Evolutionary conservation across 371 early-diverging fungal genomes (phyloP).

Genomic region (Haplosporangium sp.): DNA sequence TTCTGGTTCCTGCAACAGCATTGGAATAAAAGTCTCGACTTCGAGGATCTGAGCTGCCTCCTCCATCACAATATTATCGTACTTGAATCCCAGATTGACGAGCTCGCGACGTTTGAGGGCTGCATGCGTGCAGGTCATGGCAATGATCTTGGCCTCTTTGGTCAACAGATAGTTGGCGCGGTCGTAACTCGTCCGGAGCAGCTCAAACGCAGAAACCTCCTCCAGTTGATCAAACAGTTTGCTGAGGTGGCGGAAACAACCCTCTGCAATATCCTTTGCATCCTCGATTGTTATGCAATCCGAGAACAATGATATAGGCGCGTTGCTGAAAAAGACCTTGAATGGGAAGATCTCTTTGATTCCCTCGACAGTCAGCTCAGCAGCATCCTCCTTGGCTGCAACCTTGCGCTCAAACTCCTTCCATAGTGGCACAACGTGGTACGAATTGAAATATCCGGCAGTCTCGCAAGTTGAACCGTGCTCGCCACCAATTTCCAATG

Average conservation of each 20-base stretch:
- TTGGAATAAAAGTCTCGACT: conserved; percentile 94
- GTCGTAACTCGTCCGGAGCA: conserved; percentile 82
- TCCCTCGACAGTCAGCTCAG: conserved; percentile 23
- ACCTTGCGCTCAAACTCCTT: conserved; percentile 64
- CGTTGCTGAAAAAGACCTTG: conserved; percentile 75
- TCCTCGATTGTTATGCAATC: conserved; percentile 58
- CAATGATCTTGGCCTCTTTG: conserved; percentile 95
- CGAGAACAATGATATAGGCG: conserved; percentile 80
- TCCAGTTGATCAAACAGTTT: conserved; percentile 80
- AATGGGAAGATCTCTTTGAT: conserved; percentile 83
- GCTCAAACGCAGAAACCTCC: conserved; percentile 91
- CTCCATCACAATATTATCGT: conserved; percentile 96
- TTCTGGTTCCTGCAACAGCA: conserved; percentile 82
- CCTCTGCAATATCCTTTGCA: conserved; percentile 70
- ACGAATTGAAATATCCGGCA: conserved; percentile 86
- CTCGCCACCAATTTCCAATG: conserved; percentile 83
- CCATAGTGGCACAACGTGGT: conserved; percentile 85
- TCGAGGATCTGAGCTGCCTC: conserved; percentile 98
- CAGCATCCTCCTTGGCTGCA: conserved; percentile 12
- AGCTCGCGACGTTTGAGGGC: conserved; percentile 90
- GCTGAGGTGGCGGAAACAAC: conserved; percentile 84
- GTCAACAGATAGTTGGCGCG: conserved; percentile 91
- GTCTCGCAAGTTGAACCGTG: conserved; percentile 95
- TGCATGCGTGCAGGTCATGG: conserved; percentile 97
- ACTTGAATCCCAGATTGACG: conserved; percentile 87